Evolutionary conservation across 1,284 basidiomycete species (phyloP), one percentile per base, ranked within the genome.

Genomic region (Veloporphyrellus conicus): DNA sequence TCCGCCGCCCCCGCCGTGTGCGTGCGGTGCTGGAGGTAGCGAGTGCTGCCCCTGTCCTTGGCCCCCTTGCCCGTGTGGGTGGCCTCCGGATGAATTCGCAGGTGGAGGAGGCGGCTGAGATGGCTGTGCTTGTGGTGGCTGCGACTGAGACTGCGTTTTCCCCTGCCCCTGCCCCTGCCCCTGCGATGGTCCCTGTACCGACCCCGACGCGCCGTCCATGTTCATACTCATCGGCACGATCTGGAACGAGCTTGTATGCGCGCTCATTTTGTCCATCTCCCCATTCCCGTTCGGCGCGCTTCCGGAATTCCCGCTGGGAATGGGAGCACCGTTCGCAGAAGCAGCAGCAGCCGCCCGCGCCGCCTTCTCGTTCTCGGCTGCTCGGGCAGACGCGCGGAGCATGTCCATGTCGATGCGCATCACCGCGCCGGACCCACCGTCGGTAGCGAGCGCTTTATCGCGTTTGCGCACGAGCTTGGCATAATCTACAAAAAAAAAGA

Each of bases 381-480:
- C 79, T n/a, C 81, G 71, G 1, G 82, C 79, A 19, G 84, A 86
- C 22, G 82, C 82, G 18, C 84, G 79, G 37, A 88, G 68, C 35
- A 76, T 86, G 55, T 87, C 84, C 62, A 88, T 74, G 59, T 87
- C 84, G 50, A 88, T 86, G 20, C 72, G 74, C 25, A 77, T 74
- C 3, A 72, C 65, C 60, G 50, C 48, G 1, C 48, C 61, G 3
- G 54, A 42, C 2, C 56, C 59, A 50, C 79, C 82, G 40, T 77
- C 78, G n/a, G 72, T 66, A 7, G 72, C 75, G 35, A 71, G 57
- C 8, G 71, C 71, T 60, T 86, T 84, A 38, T 85, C 82, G 38
- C 81, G 74, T 61, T 87, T 87, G 41, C 85, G 78, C 71, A 85
- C 79, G 23, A 89, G 72, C 59, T 88, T 88, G 6, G 85, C 86